These are phyloP conservation scores for Phytopythium boreale DNA, from an alignment of 352 stramenopile species.

Conservation along the genomic window DNA sequence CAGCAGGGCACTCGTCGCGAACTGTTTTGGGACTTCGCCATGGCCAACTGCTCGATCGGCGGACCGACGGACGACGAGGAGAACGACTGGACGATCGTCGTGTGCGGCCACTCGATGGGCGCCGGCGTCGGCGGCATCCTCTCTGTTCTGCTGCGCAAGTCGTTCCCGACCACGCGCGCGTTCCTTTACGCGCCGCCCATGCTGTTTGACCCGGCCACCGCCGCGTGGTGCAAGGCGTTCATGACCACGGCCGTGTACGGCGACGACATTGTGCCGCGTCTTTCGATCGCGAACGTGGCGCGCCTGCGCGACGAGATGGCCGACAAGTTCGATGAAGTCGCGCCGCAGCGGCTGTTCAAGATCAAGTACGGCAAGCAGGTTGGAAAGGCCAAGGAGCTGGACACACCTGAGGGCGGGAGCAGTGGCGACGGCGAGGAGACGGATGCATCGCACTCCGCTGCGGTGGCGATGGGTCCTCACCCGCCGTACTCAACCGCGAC, in stretches of 20 bases:
- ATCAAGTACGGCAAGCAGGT: slow-evolving; percentile 45
- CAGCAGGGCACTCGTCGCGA: slow-evolving; percentile 51
- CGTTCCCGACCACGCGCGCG: slow-evolving; percentile 50
- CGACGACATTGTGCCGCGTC: slow-evolving; percentile 63
- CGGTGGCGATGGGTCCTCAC: neutral
- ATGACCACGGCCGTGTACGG: slow-evolving; percentile 71
- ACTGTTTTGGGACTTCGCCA: slow-evolving; percentile 71
- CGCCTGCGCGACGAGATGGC: slow-evolving; percentile 70
- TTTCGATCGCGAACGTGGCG: slow-evolving; percentile 67
- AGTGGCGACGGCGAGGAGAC: slow-evolving; percentile 19
- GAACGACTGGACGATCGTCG: slow-evolving; percentile 61
- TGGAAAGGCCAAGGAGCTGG: slow-evolving; percentile 35
- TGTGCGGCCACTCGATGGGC: slow-evolving; percentile 82
- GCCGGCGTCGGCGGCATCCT: slow-evolving; percentile 75
- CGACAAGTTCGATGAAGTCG: slow-evolving; percentile 60
- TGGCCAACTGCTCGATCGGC: slow-evolving; percentile 34
- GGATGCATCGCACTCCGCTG: neutral
- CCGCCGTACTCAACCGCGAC: neutral
- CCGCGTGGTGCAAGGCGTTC: slow-evolving; percentile 56
- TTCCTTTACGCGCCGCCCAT: slow-evolving; percentile 67
- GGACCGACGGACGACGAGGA: slow-evolving; percentile 11
- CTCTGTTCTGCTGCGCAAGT: slow-evolving; percentile 50
- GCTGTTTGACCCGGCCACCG: slow-evolving; percentile 59
- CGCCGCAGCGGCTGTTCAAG: slow-evolving; percentile 51
- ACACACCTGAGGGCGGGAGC: slow-evolving; percentile 11